Base-by-base conservation (phyloP, 495 filamentous ascomycete genomes). In the Penicillium coprophilum region DNA sequence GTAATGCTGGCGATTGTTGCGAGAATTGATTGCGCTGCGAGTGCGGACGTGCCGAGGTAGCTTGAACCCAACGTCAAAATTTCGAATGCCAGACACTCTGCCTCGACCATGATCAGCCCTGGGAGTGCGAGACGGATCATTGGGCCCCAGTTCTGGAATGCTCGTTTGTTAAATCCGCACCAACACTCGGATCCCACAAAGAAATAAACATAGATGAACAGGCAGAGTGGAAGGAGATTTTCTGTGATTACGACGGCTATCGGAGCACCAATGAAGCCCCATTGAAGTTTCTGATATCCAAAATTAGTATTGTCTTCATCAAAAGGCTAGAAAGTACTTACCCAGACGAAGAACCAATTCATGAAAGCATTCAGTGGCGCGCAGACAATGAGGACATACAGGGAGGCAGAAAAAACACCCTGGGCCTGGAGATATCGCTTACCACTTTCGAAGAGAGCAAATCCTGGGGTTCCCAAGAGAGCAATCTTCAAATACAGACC, bases 81-180 rank as follows among this genome's bases (percentile, higher is more conserved):
- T 65, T 92, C 90, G 61, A 94, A 92, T 17, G 90, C 90, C 6
- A 96, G 80, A 70, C 85, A 93, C 66, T 96, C 93, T 7, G 92
- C 92, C 67, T 94, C 87, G 1, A 97, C 88, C 90, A 96, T 96
- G 40, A 95, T 71, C 66, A 96, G 82, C 4, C 92, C 92, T 0
- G 87, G 92, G 17, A 96, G 69, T 0, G 92, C 90, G 15, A 97
- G 85, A 49, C 82, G 77, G 63, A 97, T 81, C 92, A 95, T 94
- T 1, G 88, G 89, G 6, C 83, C 81, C 92, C 92, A 96, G 69
- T 95, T 96, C 19, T 76, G 74, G 45, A 94, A 80, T 7, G 88
- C 89, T 23, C 78, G 74, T 48, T 66, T 73, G 1, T 85, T 86
- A 56, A 96, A 84, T 1, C 92, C 92, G 57, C 88, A 87, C 92